Evolutionary conservation across 371 early-diverging fungal genomes (phyloP), one percentile per base, ranked within the genome.

Genomic region (Ecytonucleospora hepatopenaei): DNA sequence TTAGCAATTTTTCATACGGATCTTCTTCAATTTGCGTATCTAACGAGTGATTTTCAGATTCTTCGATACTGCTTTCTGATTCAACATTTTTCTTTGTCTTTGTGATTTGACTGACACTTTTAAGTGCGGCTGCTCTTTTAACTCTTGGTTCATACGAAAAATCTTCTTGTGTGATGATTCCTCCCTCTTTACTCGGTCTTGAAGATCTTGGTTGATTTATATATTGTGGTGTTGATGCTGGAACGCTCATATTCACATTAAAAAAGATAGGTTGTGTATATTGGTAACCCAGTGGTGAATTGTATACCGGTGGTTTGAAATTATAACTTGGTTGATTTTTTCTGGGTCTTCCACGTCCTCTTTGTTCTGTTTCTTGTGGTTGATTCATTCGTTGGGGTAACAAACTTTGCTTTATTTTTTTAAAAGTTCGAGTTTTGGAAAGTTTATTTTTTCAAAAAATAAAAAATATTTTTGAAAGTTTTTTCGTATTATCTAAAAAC

Each of bases 1-100:
- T 54, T 21, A 80, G 54, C 24, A 80, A 64, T 53, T 75, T 77
- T 54, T 80, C 80, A 27, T 70, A 68, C 21, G 59, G 51, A 59
- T 80, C 80, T 57, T 75, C 73, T 33, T 66, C 69, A n/a, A 65
- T 68, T 15, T 58, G 47, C n/a, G 24, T 8, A 5, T 63, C 64
- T 23, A 48, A 26, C n/a, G 34, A 32, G 5, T 64, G 61, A 1
- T 54, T 33, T 27, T 60, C 64, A 17, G 62, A 51, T n/a, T 12
- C 4, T 1, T 0, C 1, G 8, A 15, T 31, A 0, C 54, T 47
- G 3, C 58, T 61, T 21, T 56, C 48, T 24, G 27, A 53, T 40
- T 58, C 48, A 24, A 16, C 17, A 3, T 17, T 19, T 30, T 47
- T 32, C n/a, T 47, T 40, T 0, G 2, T 59, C 33, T 46, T 46